Percentiles rank a stretch among this genome's conserved stretches.
Conservation (phyloP, 345 rosid genomes). For the Corchorus capsularis region DNA sequence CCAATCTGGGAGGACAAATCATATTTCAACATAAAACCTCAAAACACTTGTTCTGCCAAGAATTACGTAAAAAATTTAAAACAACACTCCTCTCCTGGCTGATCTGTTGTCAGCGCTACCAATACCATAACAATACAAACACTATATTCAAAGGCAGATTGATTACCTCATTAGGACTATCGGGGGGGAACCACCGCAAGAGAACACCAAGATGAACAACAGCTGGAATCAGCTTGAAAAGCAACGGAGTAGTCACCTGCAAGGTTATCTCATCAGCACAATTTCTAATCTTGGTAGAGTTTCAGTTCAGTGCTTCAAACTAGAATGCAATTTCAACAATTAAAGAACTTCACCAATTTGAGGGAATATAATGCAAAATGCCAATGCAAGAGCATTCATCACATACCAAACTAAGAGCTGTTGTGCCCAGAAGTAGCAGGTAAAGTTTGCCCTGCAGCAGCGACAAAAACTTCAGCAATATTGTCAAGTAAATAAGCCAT, state of each 20-base stretch:
- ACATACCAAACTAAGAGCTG: constrained; percentile 72
- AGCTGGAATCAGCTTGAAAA: constrained; percentile 94
- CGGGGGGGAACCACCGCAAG: constrained; percentile 88
- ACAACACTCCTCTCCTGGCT: not conserved
- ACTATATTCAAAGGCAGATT: not conserved
- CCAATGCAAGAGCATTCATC: not conserved
- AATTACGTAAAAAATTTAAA: constrained; percentile 18
- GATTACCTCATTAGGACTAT: constrained; percentile 71
- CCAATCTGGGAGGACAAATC: constrained; percentile 68
- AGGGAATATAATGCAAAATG: not conserved
- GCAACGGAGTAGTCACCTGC: constrained; percentile 96
- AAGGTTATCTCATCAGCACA: constrained; percentile 9
- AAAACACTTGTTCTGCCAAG: constrained; percentile 23
- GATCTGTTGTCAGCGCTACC: not conserved
- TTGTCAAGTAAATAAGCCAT: not conserved
- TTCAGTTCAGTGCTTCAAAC: not conserved
- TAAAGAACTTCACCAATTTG: not conserved
- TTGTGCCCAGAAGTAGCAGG: constrained; percentile 91
- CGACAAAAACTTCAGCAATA: not conserved
- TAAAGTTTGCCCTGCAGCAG: constrained; percentile 76
- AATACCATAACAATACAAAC: not conserved
- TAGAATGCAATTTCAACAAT: not conserved
- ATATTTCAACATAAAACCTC: constrained; percentile 29
- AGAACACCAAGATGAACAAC: constrained; percentile 88
- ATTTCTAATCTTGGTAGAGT: not conserved